Evolutionary conservation across 2,329 filamentous ascomycete species (phyloP).

Genomic region (Aureobasidium uvarum): DNA sequence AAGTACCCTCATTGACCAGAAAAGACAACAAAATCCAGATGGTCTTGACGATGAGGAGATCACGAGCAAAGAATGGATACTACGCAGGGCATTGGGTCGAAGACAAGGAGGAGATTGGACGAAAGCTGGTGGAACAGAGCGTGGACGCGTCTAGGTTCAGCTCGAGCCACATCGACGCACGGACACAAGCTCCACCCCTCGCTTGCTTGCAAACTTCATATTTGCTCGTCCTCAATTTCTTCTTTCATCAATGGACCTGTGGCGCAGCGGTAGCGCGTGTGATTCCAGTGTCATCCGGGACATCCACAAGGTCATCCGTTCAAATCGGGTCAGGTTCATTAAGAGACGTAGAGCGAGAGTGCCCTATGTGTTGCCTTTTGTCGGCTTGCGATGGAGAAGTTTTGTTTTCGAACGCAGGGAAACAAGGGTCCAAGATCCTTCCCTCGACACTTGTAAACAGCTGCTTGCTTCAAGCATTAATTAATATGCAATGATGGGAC

Average conservation of each 20-base stretch:
- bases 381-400: background rate
- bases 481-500: background rate
- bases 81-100: conserved; percentile 43
- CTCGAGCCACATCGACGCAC: background rate
- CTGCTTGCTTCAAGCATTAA: background rate
- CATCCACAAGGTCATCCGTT: conserved; percentile 22
- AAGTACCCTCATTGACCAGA: conserved; percentile 35
- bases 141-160: background rate
- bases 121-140: conserved; percentile 39
- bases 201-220: background rate
- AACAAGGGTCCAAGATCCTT: background rate
- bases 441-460: background rate
- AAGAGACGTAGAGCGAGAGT: background rate
- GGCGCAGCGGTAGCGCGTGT: conserved; percentile 23
- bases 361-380: background rate
- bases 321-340: conserved; percentile 20
- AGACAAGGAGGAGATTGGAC: conserved; percentile 38
- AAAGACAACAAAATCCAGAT: conserved; percentile 28
- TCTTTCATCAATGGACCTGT: conserved; percentile 9
- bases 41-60: conserved; percentile 34
- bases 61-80: conserved; percentile 45
- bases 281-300: conserved; percentile 12
- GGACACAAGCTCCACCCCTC: background rate
- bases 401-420: background rate
- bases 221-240: background rate